Evolutionary conservation across 192 early-diverging fungal species (phyloP).

Genomic region (Phlyctochytrium planicorne): DNA sequence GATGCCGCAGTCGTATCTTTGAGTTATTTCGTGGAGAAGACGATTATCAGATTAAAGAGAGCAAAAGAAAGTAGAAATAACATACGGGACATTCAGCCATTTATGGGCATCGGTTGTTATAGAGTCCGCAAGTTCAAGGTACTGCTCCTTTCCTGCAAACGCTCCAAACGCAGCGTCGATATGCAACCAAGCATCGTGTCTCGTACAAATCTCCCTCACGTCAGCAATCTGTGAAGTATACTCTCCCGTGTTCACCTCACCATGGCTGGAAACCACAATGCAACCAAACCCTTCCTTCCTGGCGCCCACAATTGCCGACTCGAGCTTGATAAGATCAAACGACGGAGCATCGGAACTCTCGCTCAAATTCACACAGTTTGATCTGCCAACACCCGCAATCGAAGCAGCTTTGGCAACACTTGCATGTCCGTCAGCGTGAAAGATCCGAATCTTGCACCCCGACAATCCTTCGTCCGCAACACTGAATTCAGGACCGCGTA

Average conservation of each 20-base stretch:
- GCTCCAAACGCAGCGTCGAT: conserved; percentile 67
- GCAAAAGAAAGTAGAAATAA: conserved; percentile 54
- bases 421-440: conserved; percentile 41
- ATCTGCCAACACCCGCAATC: conserved; percentile 50
- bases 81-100: conserved; percentile 67
- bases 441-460: conserved; percentile 4
- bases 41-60: too few species aligned
- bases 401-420: conserved; percentile 53
- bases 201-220: conserved; percentile 39
- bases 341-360: neutral
- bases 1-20: neutral
- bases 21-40: conserved; percentile 14
- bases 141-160: conserved; percentile 48
- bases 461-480: conserved; percentile 46
- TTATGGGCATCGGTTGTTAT: conserved; percentile 63
- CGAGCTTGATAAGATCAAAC: conserved; percentile 20
- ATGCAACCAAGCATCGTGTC: conserved; percentile 53
- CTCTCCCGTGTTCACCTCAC: conserved; percentile 58
- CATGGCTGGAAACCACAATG: conserved; percentile 50
- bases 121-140: conserved; percentile 49
- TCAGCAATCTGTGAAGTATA: conserved; percentile 37
- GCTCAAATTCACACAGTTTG: conserved; percentile 42
- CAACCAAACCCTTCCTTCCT: conserved; percentile 21
- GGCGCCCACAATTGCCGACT: conserved; percentile 8
- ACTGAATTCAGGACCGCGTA: conserved; percentile 25